Base-by-base conservation (phyloP, 768 basidiomycete species). In the Boletus eberwhitei region DNA sequence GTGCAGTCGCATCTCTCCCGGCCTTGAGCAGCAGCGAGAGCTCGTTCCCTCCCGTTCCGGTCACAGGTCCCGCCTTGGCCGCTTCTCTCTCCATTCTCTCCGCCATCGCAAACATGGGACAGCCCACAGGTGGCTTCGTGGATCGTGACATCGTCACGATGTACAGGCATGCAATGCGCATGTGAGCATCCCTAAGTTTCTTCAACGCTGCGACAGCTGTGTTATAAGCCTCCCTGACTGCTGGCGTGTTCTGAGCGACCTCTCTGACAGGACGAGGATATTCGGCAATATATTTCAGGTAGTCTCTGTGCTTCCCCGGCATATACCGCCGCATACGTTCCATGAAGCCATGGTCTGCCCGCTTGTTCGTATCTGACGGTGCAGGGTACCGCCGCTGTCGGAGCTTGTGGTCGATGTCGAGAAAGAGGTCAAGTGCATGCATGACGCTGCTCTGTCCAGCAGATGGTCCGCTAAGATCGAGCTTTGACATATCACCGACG, bases 401-500 rank as follows among this genome's bases (percentile, higher is more conserved):
- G 66, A 93, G 85, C 59, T 87, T 87, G 73, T 92, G 88, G 72
- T 98, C 87, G 69, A 97, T 86, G 57, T 93, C 90, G 45, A 92
- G 80, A 77, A 92, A 91, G 70, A 94, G 73, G 67, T 91, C 90
- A 22, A 91, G 74, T 9, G 90, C 86, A 61, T 86, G 91, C 77
- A 99, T 93, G 52, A 95, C 81, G 48, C 86, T 87, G 70, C 90
- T 93, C 75, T 99, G 96, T 2, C 96, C 96, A 2, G 93, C 96
- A 11, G 90, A 93, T 22, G 96, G 95, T 0, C 96, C 96, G 54
- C 85, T 88, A 50, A 86, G 79, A 57, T 88, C 84, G 38, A 90
- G 80, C 48, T 74, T 69, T 29, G 81, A 76, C 26, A 75, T 77
- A 32, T 81, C 73, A 6, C 78, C 76, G 8, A 90, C 83, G 0